Base-by-base conservation (phyloP, 1,139 yeast genomes). In the Lodderomyces jiufengensis region DNA sequence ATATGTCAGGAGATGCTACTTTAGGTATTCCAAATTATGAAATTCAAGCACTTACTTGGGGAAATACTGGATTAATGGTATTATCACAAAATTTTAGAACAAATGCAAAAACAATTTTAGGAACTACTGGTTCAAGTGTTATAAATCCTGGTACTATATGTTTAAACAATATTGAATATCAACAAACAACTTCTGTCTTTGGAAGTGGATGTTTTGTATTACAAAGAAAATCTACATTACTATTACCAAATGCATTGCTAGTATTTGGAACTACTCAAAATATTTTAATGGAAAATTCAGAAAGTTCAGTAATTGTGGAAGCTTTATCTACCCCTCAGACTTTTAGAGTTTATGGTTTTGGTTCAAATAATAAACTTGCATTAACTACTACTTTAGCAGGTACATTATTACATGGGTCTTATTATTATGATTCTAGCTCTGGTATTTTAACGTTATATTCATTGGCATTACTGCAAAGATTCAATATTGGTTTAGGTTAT, bases 111-210 rank as follows among this genome's bases (percentile, higher is more conserved):
- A 48, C 50, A 25, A 41, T 44, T 11, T 49, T 58, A 18, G 64
- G 66, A 24, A 38, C 45, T 25, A 31, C 50, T 9, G 22, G 31
- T n/a, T 38, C 41, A 7, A 34, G 47, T 15, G 50, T 64, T 25
- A 46, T 45, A 15, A 61, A 61, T 37, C 46, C 46, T 28, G 66
- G 65, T 42, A 52, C 56, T 27, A 59, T 61, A 34, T 61, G 66
- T 51, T 48, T 61, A 31, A 40, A 44, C 25, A 53, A 57, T 35
- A 45, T 48, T 30, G 47, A 39, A n/a, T 59, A 54, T 36, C 44
- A 42, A 27, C 63, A 58, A 40, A 36, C 54, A n/a, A 51, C 60
- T 16, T 37, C 35, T n/a, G 47, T 60, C 25, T 14, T 20, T 1
- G 67, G 66, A 29, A 12, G 38, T 26, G 67, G 67, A 32, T 61